Conservation (phyloP, 495 filamentous ascomycete genomes). For the Penicillium lagena region DNA sequence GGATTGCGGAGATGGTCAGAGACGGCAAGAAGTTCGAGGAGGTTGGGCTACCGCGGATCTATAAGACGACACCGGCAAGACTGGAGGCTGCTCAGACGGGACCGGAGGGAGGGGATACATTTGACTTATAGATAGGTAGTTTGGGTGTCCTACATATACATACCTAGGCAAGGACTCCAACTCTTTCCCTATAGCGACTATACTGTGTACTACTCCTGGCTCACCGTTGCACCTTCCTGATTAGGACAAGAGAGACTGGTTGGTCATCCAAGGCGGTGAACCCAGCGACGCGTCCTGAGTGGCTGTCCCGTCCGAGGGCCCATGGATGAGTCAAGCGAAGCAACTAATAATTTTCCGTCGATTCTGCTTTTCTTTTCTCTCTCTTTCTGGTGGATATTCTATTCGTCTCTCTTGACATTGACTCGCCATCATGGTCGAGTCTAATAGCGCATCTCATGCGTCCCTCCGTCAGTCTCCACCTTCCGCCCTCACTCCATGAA, state of each 20-base stretch:
- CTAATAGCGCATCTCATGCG: constrained; percentile 12
- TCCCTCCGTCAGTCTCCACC: constrained; percentile 39
- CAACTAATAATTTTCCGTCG: constrained; percentile 4
- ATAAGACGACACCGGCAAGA: constrained; percentile 26
- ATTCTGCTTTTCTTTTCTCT: background rate
- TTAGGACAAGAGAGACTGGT: too few relatives aligned
- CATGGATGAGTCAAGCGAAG: background rate
- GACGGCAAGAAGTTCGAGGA: constrained; percentile 28
- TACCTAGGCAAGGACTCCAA: too few relatives aligned
- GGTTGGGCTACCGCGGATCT: constrained; percentile 29
- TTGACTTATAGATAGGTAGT: constrained; percentile 1
- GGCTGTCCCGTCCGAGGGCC: background rate
- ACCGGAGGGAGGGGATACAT: constrained; percentile 19
- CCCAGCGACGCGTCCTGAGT: background rate
- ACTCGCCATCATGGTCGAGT: constrained; percentile 24
- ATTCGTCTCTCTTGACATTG: background rate
- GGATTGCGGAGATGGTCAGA: constrained; percentile 40
- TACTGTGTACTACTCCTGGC: background rate
- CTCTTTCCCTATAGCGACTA: too few relatives aligned
- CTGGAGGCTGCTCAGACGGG: constrained; percentile 12
- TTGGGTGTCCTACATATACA: background rate
- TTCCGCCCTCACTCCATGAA: constrained; percentile 5
- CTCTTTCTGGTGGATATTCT: background rate
- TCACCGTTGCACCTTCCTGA: background rate
- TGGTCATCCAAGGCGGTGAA: too few relatives aligned